These are phyloP conservation scores for Gnomoniopsis smithogilvyi DNA, from an alignment of 2,329 filamentous ascomycete genomes.

Conservation along the genomic window DNA sequence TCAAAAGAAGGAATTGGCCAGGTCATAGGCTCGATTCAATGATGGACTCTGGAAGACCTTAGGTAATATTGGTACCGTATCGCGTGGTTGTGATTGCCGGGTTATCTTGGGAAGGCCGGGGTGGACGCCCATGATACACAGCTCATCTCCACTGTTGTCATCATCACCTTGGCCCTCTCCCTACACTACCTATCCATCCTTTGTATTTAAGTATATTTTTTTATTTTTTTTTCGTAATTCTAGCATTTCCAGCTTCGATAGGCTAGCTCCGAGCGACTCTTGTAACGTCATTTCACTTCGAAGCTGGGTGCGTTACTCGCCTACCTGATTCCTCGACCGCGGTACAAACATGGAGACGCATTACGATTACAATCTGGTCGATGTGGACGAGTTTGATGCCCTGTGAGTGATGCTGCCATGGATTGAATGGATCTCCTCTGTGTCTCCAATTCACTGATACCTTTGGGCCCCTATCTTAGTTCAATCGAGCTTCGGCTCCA, in stretches of 20 bases:
- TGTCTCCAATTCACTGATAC: not conserved
- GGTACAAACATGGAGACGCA: constrained; percentile 6
- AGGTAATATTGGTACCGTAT: not conserved
- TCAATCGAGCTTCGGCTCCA: constrained; percentile 37
- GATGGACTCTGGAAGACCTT: too few species aligned
- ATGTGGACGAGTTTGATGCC: constrained; percentile 53
- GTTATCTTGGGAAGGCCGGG: not conserved
- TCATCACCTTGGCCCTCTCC: not conserved
- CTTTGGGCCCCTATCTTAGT: constrained; percentile 20
- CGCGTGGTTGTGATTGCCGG: not conserved
- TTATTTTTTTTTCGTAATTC: too few species aligned
- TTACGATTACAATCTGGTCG: constrained; percentile 39
- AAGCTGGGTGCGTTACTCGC: not conserved
- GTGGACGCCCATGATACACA: not conserved
- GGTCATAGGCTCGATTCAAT: too few species aligned
- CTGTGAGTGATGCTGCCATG: constrained; percentile 39
- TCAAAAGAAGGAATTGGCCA: too few species aligned
- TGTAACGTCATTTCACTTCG: not conserved
- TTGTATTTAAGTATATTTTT: too few species aligned
- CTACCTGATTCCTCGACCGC: too few species aligned
- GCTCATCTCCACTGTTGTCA: not conserved
- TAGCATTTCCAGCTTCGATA: too few species aligned
- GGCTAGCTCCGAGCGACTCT: not conserved
- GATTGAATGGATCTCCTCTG: not conserved
- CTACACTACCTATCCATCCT: constrained; percentile 29